Percentiles rank a stretch among this genome's conserved stretches.
phyloP scores from a whole-genome alignment of 768 basidiomycete species.

The Hirschioporus abietinus region DNA sequence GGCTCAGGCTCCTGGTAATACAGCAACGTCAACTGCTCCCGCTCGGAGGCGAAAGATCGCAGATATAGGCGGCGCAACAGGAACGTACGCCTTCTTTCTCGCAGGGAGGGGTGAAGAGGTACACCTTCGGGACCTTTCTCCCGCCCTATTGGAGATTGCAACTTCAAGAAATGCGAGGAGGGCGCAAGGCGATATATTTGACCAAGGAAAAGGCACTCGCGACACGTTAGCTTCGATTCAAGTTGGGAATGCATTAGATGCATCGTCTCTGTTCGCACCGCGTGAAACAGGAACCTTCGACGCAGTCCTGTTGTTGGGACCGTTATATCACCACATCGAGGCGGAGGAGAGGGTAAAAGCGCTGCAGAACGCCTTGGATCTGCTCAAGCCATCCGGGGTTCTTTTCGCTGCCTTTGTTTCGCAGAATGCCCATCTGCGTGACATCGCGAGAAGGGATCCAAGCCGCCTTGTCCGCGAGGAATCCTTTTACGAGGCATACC shows the following conservation, averaged over 20 bases:
- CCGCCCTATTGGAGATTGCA: conserved; percentile 12
- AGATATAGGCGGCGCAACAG: conserved; percentile 18
- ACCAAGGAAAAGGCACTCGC: not conserved
- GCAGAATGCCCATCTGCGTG: conserved; percentile 16
- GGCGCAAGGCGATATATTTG: not conserved
- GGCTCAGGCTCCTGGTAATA: not conserved
- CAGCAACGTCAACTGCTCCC: not conserved
- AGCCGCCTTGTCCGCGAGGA: conserved; percentile 8
- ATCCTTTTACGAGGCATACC: conserved; percentile 16
- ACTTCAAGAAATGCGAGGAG: conserved; percentile 4
- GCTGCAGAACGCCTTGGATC: conserved; percentile 12
- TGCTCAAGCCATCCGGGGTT: conserved; percentile 12
- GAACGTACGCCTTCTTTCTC: conserved; percentile 17
- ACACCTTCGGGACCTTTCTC: conserved; percentile 16
- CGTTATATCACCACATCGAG: conserved; percentile 17
- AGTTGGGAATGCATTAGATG: conserved; percentile 2
- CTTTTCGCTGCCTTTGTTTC: conserved; percentile 17
- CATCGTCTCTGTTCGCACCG: conserved; percentile 1
- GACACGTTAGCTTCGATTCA: not conserved
- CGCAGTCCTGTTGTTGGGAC: conserved; percentile 18
- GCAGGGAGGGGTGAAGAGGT: conserved; percentile 13
- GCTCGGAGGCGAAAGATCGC: conserved; percentile 11
- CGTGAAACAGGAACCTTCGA: conserved; percentile 15
- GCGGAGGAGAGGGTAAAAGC: conserved; percentile 12
- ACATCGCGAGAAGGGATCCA: conserved; percentile 14